phyloP scores from a whole-genome alignment of 2,329 filamentous ascomycete species.

The Rutstroemia sydowiana region DNA sequence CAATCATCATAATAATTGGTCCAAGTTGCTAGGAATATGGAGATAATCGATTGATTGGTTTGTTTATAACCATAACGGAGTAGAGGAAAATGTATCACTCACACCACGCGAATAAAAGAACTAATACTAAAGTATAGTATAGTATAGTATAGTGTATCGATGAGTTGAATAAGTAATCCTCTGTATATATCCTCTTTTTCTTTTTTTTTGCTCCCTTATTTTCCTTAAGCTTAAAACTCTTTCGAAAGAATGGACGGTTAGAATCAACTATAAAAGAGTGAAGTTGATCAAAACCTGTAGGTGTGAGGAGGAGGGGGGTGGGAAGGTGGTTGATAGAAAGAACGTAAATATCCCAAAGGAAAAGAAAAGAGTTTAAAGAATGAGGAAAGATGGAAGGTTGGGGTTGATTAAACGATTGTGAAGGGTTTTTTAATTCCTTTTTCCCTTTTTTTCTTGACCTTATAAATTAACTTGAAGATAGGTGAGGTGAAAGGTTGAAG shows the following conservation, averaged over 20 bases:
- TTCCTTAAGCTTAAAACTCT: slow-evolving; percentile 1
- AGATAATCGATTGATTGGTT: too few species aligned
- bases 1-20: too few species aligned
- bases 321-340: slow-evolving; percentile 20
- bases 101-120: slow-evolving; percentile 19
- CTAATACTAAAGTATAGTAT: too few species aligned
- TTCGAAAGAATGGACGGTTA: slow-evolving; percentile 33
- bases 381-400: background rate
- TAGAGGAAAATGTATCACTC: slow-evolving; percentile 9
- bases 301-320: background rate
- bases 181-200: background rate
- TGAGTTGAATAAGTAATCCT: slow-evolving; percentile 2
- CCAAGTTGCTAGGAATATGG: too few species aligned
- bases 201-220: background rate
- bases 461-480: background rate
- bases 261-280: slow-evolving; percentile 36
- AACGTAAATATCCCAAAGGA: slow-evolving; percentile 30
- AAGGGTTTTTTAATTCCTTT: background rate
- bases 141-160: slow-evolving; percentile 4
- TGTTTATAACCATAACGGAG: too few species aligned
- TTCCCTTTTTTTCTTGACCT: background rate
- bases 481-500: background rate
- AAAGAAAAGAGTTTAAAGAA: too few species aligned
- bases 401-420: background rate
- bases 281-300: slow-evolving; percentile 32